Evolutionary conservation across 345 rosid species (phyloP), one percentile per base, ranked within the genome.

Genomic region (Nasturtium officinale): DNA sequence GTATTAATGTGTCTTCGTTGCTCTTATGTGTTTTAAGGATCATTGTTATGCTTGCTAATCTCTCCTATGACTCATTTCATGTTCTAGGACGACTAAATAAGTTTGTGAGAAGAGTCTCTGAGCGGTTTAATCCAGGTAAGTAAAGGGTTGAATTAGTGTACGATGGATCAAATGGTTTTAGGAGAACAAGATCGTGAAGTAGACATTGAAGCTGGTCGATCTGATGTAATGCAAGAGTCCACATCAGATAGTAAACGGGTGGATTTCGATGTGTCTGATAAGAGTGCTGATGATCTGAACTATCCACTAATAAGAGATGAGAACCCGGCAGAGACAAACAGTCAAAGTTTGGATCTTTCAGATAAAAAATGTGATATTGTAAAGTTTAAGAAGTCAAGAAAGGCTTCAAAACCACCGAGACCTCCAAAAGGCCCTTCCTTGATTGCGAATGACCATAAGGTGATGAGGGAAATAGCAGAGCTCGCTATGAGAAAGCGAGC

Each of bases 351-450:
- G 59, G 74, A 74, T 46, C 75, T 48, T 55, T 64, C 63, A 5
- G 80, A 45, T 32, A 25, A 20, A 11, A 78, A 72, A 59, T 53
- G 48, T 1, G 83, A 64, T 40, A 82, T 57, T 69, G 88, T 57
- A 30, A 85, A 87, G 60, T 60, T 67, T 29, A 82, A 82, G 70
- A 83, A 84, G 57, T 61, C 69, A 15, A 84, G 87, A 78, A 85
- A 83, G 74, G 83, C 96, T 79, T 81, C 92, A 33, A 91, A 85
- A 80, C 98, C 98, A 52, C 98, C 98, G 0, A 77, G 89, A 43
- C 96, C 97, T 46, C 97, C 97, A 1, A 89, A 82, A 74, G 83
- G 89, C 51, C 92, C 92, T 30, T 71, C 81, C 54, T 65, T 91
- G 61, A 87, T 82, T 86, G 89, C 83, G 25, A 89, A 83, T 16